phyloP scores from a whole-genome alignment of 129 eudicot genomes.

The Pulicaria dysenterica region DNA sequence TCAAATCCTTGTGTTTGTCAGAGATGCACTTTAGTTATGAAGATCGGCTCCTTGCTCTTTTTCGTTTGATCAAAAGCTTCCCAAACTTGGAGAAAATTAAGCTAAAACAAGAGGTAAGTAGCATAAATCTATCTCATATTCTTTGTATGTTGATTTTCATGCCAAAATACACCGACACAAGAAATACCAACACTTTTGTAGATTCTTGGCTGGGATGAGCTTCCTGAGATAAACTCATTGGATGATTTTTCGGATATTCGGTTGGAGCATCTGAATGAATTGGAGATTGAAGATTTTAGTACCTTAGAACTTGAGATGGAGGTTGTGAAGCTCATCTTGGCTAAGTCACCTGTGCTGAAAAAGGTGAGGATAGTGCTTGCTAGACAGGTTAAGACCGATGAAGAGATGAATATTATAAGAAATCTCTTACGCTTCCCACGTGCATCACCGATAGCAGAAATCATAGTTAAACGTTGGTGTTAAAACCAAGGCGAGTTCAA shows the following conservation, averaged over 20 bases:
- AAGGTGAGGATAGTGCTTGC: not conserved
- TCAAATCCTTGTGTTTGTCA: not conserved
- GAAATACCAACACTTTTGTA: not conserved
- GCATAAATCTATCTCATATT: not conserved
- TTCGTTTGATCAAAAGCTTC: not conserved
- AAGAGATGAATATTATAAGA: not conserved
- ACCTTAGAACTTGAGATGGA: conserved; percentile 2
- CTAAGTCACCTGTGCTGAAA: too few relatives aligned
- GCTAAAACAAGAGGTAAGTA: not conserved
- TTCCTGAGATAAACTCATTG: not conserved
- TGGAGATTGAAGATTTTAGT: not conserved
- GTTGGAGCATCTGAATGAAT: conserved; percentile 6
- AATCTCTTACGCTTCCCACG: conserved; percentile 5
- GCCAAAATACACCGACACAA: not conserved
- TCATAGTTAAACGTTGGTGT: not conserved
- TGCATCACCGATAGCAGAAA: not conserved
- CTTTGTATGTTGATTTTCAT: not conserved
- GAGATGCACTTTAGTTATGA: not conserved
- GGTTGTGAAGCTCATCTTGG: too few relatives aligned
- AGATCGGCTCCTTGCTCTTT: not conserved
- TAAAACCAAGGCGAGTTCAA: too few relatives aligned
- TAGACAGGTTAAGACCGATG: not conserved
- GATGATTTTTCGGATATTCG: not conserved
- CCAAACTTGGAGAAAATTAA: conserved; percentile 13
- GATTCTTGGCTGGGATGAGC: not conserved